Percentiles rank a stretch among this genome's conserved stretches.
phyloP scores from a whole-genome alignment of 108 stramenopile genomes.

The Nitzschia sp. region DNA sequence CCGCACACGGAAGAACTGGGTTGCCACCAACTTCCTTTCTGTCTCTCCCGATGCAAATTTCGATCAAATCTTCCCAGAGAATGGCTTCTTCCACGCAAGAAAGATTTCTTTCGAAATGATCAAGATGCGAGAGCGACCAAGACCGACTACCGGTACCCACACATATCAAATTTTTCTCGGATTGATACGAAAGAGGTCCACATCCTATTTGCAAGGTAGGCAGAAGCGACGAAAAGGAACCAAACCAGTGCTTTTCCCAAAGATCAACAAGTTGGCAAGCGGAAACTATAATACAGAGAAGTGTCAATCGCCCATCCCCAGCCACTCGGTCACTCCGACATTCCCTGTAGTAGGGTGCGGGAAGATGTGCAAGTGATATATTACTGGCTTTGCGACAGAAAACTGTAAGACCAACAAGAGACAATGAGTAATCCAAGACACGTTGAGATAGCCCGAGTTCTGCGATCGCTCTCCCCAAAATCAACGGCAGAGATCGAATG shows the following conservation, averaged over 20 bases:
- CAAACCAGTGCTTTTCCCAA: slow-evolving; percentile 47
- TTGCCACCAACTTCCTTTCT: neutral
- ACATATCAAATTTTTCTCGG: neutral
- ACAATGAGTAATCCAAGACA: slow-evolving; percentile 52
- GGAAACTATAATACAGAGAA: slow-evolving; percentile 56
- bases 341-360: neutral
- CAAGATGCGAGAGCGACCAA: slow-evolving; percentile 41
- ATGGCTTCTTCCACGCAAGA: neutral
- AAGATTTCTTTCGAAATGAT: slow-evolving; percentile 40
- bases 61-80: neutral
- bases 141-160: neutral
- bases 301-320: neutral
- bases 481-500: slow-evolving; percentile 38
- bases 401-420: slow-evolving; percentile 45
- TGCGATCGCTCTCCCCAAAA: slow-evolving; percentile 46
- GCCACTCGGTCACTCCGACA: neutral
- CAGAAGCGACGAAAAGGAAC: neutral
- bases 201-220: neutral
- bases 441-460: slow-evolving; percentile 58
- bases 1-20: neutral
- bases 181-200: neutral
- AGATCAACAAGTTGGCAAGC: slow-evolving; percentile 57
- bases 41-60: neutral
- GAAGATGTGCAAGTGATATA: slow-evolving; percentile 19
- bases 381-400: slow-evolving; percentile 1